Conservation (phyloP, 352 stramenopile species). For the Phytophthora litchii region DNA sequence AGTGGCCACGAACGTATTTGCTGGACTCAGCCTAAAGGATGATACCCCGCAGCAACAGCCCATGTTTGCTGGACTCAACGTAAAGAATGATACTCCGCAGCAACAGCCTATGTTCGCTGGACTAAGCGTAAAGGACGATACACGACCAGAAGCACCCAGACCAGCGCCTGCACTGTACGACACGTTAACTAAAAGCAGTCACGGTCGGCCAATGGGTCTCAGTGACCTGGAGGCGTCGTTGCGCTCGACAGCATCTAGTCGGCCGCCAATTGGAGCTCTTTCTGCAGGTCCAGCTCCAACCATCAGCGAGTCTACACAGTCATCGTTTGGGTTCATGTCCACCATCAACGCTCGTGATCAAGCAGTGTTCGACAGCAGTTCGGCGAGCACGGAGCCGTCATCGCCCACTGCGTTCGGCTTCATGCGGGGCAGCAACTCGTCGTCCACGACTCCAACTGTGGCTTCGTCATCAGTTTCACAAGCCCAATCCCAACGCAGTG, state of each 20-base stretch:
- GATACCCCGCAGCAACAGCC: constrained; percentile 15
- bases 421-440: constrained; percentile 38
- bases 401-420: constrained; percentile 74
- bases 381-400: constrained; percentile 37
- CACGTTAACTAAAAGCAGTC: constrained; percentile 45
- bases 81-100: constrained; percentile 33
- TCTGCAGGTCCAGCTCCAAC: constrained; percentile 3
- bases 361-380: constrained; percentile 35
- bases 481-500: constrained; percentile 27
- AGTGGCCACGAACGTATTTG: constrained; percentile 52
- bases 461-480: constrained; percentile 33
- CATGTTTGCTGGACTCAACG: constrained; percentile 63
- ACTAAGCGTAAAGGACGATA: constrained; percentile 47
- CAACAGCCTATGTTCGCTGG: constrained; percentile 54
- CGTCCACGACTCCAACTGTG: constrained; percentile 38
- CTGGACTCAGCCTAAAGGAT: constrained; percentile 54
- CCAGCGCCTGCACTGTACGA: constrained; percentile 35
- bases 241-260: constrained; percentile 34
- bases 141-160: constrained; percentile 10
- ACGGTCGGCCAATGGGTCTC: constrained; percentile 51
- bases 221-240: constrained; percentile 47
- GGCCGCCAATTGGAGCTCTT: constrained; percentile 6
- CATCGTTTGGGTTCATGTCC: constrained; percentile 62
- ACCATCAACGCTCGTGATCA: constrained; percentile 24
- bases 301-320: constrained; percentile 37